phyloP scores from a whole-genome alignment of 2,329 filamentous ascomycete species.

The Akanthomyces uredinophilus region DNA sequence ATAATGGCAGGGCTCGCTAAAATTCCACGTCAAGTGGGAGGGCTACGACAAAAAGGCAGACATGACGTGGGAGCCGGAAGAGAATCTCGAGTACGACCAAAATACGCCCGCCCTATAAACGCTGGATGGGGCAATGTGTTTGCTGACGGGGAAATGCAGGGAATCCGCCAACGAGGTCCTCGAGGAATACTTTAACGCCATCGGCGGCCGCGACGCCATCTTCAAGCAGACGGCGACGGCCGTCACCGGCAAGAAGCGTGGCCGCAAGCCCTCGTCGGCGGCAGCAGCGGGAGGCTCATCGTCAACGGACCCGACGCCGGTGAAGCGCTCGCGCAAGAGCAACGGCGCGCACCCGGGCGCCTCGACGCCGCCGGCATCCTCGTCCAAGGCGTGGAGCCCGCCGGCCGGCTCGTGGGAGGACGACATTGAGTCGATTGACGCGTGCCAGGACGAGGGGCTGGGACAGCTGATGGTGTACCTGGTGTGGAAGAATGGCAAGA shows the following conservation, averaged over 20 bases:
- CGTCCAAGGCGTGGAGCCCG: conserved; percentile 53
- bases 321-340: conserved; percentile 44
- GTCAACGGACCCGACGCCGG: conserved; percentile 18
- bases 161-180: conserved; percentile 57
- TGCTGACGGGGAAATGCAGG: conserved; percentile 27
- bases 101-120: neutral
- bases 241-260: conserved; percentile 53
- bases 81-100: conserved; percentile 46
- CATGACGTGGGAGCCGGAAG: conserved; percentile 73
- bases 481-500: conserved; percentile 67
- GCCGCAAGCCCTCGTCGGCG: conserved; percentile 31
- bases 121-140: no score
- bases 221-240: conserved; percentile 47
- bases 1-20: conserved; percentile 40
- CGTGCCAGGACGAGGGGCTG: conserved; percentile 59
- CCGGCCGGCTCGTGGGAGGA: conserved; percentile 75
- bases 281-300: conserved; percentile 20
- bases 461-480: conserved; percentile 62
- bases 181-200: conserved; percentile 54
- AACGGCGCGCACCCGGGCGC: conserved; percentile 43
- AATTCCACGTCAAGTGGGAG: conserved; percentile 71
- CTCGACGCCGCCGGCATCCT: conserved; percentile 44
- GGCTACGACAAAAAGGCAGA: conserved; percentile 67
- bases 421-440: conserved; percentile 64
- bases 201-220: conserved; percentile 59